Evolutionary conservation across 2,329 filamentous ascomycete genomes (phyloP), one percentile per base, ranked within the genome.

Genomic region (Sclerotinia subarctica): DNA sequence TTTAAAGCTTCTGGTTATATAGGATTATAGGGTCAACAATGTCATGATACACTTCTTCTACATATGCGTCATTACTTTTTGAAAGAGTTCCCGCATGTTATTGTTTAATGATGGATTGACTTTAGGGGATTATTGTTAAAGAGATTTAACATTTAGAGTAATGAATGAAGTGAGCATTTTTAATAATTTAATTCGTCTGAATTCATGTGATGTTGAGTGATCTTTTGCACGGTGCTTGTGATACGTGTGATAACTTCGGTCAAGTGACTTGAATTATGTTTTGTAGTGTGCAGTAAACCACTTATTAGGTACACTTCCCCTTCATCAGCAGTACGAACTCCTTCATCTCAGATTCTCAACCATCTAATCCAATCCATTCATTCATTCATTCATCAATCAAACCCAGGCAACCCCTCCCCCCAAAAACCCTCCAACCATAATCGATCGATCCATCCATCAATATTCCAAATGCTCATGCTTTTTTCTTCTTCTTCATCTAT

Each of bases 31-130:
- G 58, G 46, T 51, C 8, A n/a, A 51, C 44, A 62, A 62, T 62
- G 58, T 62, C 15, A 51, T 62, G 58, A 62, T 62, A 62, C 49
- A 62, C 46, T 62, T 62, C 29, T 49, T 62, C 21, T 62, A 62
- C 58, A 38, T 62, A 49, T 44, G 21, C 58, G 49, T 62, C 29
- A 19, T n/a, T 17, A n/a, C 21, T 29, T 24, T 49, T 19, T 42
- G 10, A n/a, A 15, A 49, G 19, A 24, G 47, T 35, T 60, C n/a
- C 19, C 58, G 26, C 29, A 21, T 51, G 46, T 51, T 49, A 19
- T 51, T 51, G 15, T 29, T 6, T 21, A 38, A 49, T 38, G 29
- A 21, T 24, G 58, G 44, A 38, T 47, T n/a, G 26, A 10, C 5
- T 51, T 24, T 17, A n/a, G 46, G 44, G 44, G 29, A n/a, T 10